These are phyloP conservation scores for Debaryomyces singareniensis DNA, from an alignment of 1,139 yeast genomes.

Conservation along the genomic window DNA sequence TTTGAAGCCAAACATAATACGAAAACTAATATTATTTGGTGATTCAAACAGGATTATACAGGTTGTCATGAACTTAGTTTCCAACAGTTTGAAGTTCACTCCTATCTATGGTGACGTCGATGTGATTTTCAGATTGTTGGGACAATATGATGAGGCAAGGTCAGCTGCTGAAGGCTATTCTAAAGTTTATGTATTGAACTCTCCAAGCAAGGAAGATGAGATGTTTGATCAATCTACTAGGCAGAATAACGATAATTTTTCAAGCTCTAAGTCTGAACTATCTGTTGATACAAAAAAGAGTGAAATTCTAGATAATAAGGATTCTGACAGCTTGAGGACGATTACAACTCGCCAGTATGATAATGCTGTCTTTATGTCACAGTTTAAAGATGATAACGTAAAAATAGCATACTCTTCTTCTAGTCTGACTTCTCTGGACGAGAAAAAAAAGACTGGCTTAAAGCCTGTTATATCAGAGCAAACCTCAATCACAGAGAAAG, in stretches of 20 bases:
- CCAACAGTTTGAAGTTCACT: conserved; percentile 84
- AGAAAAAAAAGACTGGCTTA: background rate
- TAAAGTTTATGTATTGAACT: conserved; percentile 27
- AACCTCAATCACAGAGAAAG: background rate
- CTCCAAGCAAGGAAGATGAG: conserved; percentile 15
- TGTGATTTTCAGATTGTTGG: conserved; percentile 59
- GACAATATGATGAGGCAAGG: conserved; percentile 56
- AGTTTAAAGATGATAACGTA: conserved; percentile 37
- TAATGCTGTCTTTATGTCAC: conserved; percentile 25
- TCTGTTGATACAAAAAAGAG: background rate
- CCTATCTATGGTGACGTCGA: conserved; percentile 79
- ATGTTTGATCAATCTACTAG: background rate
- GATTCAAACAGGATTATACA: conserved; percentile 86
- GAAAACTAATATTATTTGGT: conserved; percentile 67
- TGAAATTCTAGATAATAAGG: conserved; percentile 11
- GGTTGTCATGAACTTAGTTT: conserved; percentile 79
- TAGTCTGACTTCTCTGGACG: background rate
- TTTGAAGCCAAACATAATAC: conserved; percentile 52
- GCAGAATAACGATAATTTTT: background rate
- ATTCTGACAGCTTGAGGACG: conserved; percentile 35
- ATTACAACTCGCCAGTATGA: conserved; percentile 50
- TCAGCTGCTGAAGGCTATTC: conserved; percentile 26
- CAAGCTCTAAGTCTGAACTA: background rate
- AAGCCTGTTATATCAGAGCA: background rate
- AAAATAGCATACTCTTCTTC: conserved; percentile 4